These are phyloP conservation scores for Carex parvula DNA, from an alignment of 176 grass and related monocot species.

Conservation along the genomic window DNA sequence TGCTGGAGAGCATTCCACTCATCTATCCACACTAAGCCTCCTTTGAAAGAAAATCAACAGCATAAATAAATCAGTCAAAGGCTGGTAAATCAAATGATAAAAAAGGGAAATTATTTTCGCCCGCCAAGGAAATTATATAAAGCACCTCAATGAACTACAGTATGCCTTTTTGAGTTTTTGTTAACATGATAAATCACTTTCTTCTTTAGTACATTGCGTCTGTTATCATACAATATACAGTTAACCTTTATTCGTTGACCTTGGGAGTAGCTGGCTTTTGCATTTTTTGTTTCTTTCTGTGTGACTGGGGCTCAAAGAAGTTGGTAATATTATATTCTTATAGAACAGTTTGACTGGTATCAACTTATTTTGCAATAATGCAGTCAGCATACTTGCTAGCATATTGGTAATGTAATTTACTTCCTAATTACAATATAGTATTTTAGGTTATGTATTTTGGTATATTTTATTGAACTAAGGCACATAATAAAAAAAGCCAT, in stretches of 20 bases:
- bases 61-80: conserved; percentile 24
- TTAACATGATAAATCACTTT: neutral
- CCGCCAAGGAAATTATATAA: neutral
- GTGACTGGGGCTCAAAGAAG: neutral
- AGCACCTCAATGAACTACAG: neutral
- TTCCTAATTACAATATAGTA: neutral
- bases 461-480: neutral
- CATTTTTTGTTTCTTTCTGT: neutral
- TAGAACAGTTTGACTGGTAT: neutral
- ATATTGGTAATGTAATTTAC: neutral
- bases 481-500: neutral
- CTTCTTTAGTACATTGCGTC: neutral
- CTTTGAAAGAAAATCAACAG: conserved; percentile 35
- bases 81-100: neutral
- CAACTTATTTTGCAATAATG: neutral
- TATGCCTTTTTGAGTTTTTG: neutral
- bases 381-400: neutral
- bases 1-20: conserved; percentile 92
- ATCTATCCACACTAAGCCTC: conserved; percentile 87
- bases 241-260: neutral
- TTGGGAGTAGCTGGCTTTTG: neutral
- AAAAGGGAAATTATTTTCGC: neutral
- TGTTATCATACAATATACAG: neutral
- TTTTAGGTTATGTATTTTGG: neutral
- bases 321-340: neutral